These are phyloP conservation scores for Xylaria grammica DNA, from an alignment of 495 filamentous ascomycete genomes.

Conservation along the genomic window DNA sequence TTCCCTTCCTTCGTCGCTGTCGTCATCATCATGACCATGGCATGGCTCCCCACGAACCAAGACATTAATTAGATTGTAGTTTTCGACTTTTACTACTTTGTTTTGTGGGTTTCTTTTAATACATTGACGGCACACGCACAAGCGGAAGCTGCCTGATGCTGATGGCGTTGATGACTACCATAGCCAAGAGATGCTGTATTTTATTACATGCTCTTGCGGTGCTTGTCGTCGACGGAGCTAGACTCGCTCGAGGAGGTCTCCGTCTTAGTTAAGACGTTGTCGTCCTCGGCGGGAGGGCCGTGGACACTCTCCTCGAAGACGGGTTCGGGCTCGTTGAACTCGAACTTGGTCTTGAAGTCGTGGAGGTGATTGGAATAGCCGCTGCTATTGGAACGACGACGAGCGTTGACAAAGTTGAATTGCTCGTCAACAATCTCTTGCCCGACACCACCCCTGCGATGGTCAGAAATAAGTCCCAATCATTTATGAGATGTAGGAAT, in stretches of 20 bases:
- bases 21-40: neutral
- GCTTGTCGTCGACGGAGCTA: slow-evolving; percentile 48
- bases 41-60: neutral
- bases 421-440: slow-evolving; percentile 80
- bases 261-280: slow-evolving; percentile 56
- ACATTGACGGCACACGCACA: slow-evolving; percentile 19
- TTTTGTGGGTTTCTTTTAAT: slow-evolving; percentile 15
- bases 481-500: neutral
- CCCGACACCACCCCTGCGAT: slow-evolving; percentile 75
- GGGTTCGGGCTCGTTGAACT: slow-evolving; percentile 82
- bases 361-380: slow-evolving; percentile 88
- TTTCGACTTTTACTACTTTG: slow-evolving; percentile 2
- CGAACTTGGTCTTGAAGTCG: slow-evolving; percentile 96
- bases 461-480: neutral
- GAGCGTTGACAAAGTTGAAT: slow-evolving; percentile 82
- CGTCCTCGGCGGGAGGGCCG: slow-evolving; percentile 56
- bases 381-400: slow-evolving; percentile 91
- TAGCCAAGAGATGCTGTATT: slow-evolving; percentile 5
- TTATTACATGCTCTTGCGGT: slow-evolving; percentile 37
- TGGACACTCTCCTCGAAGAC: slow-evolving; percentile 87
- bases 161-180: neutral
- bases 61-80: slow-evolving; percentile 17
- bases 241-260: slow-evolving; percentile 55
- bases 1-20: neutral
- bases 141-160: slow-evolving; percentile 16